Conservation (phyloP, 1,284 basidiomycete genomes). For the Schizopora paradoxa region DNA sequence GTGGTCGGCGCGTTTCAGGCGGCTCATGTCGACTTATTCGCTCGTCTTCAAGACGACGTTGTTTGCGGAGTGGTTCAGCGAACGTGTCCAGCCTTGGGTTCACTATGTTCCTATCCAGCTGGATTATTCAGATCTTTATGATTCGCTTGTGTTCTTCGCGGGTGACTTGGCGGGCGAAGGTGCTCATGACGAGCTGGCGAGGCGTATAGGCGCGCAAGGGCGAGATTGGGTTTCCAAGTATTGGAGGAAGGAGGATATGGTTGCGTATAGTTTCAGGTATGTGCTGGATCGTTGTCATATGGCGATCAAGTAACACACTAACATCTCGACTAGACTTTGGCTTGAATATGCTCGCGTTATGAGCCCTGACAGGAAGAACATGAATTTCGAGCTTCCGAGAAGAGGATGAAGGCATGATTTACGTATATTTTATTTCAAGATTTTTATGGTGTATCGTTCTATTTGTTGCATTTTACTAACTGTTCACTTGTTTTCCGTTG, state of each 20-base stretch:
- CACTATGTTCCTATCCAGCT: constrained; percentile 58
- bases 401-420: no score
- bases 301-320: not conserved
- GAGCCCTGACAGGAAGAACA: constrained; percentile 32
- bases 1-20: constrained; percentile 66
- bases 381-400: constrained; percentile 18
- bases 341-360: constrained; percentile 38
- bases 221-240: constrained; percentile 53
- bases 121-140: constrained; percentile 51
- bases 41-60: constrained; percentile 60
- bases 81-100: constrained; percentile 49
- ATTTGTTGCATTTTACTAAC: no score
- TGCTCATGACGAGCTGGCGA: constrained; percentile 49
- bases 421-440: constrained; percentile 20
- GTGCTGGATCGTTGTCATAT: constrained; percentile 14
- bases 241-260: constrained; percentile 63
- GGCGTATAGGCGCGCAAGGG: constrained; percentile 51
- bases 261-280: constrained; percentile 58
- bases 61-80: constrained; percentile 59
- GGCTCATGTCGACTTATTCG: constrained; percentile 56
- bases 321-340: constrained; percentile 30
- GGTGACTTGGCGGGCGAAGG: constrained; percentile 39
- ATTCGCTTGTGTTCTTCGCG: constrained; percentile 53
- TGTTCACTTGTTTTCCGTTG: no score
- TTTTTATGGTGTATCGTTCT: no score